phyloP scores from a whole-genome alignment of 768 basidiomycete genomes.

The Naematelia encephala region DNA sequence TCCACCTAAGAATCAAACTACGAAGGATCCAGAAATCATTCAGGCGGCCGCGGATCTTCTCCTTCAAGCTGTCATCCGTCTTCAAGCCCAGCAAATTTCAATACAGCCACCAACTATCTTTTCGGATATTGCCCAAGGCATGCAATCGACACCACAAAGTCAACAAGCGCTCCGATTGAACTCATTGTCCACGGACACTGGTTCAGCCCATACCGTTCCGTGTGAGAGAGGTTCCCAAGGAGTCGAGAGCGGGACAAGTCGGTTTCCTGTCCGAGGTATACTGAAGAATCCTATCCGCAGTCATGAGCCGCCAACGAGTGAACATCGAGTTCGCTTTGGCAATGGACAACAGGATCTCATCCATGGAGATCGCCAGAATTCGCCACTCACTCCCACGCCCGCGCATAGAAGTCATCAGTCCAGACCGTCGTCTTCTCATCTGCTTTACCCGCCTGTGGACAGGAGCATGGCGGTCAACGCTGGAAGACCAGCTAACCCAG shows the following conservation, averaged over 20 bases:
- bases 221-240: not conserved
- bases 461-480: no score
- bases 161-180: not conserved
- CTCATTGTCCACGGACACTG: not conserved
- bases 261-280: not conserved
- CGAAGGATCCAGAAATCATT: not conserved
- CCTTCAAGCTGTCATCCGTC: not conserved
- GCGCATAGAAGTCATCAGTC: not conserved
- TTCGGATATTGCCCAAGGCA: not conserved
- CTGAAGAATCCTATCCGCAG: not conserved
- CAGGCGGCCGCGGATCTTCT: not conserved
- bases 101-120: not conserved
- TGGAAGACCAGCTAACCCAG: no score
- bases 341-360: not conserved
- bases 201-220: no score
- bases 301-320: not conserved
- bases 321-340: not conserved
- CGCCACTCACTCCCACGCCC: not conserved
- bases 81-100: not conserved
- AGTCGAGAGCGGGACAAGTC: not conserved
- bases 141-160: not conserved
- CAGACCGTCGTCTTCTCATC: not conserved
- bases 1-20: not conserved
- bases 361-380: not conserved
- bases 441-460: not conserved